These are phyloP conservation scores for Didymella segeticola DNA, from an alignment of 2,329 filamentous ascomycete species.

Conservation along the genomic window DNA sequence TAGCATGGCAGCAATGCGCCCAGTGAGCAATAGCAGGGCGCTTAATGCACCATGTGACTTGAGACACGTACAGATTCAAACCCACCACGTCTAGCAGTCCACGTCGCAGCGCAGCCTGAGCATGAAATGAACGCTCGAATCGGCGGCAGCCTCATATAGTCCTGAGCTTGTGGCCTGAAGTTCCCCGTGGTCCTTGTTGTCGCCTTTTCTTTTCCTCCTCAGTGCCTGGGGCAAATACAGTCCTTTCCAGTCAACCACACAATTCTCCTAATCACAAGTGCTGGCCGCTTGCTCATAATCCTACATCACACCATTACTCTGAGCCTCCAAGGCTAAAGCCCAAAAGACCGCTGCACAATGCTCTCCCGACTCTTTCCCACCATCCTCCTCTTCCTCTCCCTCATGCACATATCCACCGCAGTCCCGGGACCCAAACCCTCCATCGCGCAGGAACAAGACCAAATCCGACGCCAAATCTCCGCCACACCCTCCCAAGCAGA, in stretches of 20 bases:
- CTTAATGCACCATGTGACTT: constrained; percentile 31
- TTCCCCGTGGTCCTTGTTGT: constrained; percentile 29
- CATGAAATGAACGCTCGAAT: constrained; percentile 27
- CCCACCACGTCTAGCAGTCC: constrained; percentile 33
- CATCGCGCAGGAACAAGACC: constrained; percentile 16
- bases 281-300: constrained; percentile 37
- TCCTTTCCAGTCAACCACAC: constrained; percentile 15
- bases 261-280: constrained; percentile 22
- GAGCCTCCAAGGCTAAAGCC: background rate
- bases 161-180: constrained; percentile 42
- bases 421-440: constrained; percentile 18
- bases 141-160: constrained; percentile 38
- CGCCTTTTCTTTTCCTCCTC: constrained; percentile 25
- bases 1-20: background rate
- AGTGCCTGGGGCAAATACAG: constrained; percentile 31
- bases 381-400: constrained; percentile 35
- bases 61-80: constrained; percentile 39
- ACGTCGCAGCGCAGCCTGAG: constrained; percentile 41
- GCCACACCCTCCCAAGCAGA: constrained; percentile 31
- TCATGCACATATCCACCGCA: constrained; percentile 30
- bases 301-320: too few species aligned
- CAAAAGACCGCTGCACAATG: constrained; percentile 26
- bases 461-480: constrained; percentile 38
- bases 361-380: constrained; percentile 34
- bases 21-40: constrained; percentile 25